These are phyloP conservation scores for Penicillium mononematosum DNA, from an alignment of 495 filamentous ascomycete species.

Conservation along the genomic window DNA sequence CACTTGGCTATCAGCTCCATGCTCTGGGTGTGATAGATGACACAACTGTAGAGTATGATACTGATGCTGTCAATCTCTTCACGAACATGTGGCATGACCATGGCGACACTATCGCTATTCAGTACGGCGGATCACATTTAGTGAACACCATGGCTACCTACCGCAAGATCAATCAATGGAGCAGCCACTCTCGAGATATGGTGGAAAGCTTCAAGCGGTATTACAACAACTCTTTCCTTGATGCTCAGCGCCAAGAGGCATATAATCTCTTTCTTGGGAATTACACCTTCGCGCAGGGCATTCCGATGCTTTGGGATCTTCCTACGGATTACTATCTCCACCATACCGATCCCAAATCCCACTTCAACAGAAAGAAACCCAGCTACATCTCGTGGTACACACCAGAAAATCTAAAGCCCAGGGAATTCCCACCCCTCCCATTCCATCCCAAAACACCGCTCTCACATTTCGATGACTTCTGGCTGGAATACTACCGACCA, in stretches of 20 bases:
- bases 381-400: conserved; percentile 87
- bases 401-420: conserved; percentile 64
- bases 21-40: conserved; percentile 83
- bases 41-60: conserved; percentile 84
- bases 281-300: conserved; percentile 85
- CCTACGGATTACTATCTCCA: conserved; percentile 96
- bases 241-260: conserved; percentile 93
- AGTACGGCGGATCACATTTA: conserved; percentile 95
- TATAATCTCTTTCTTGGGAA: conserved; percentile 98
- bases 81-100: conserved; percentile 96
- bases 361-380: conserved; percentile 62
- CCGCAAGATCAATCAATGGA: conserved; percentile 98
- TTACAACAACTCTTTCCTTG: conserved; percentile 98
- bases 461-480: conserved; percentile 85
- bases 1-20: conserved; percentile 87
- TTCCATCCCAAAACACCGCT: conserved; percentile 54
- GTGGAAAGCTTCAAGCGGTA: conserved; percentile 98
- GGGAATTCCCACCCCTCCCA: conserved; percentile 55
- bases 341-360: conserved; percentile 75
- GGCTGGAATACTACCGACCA: conserved; percentile 97
- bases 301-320: conserved; percentile 97
- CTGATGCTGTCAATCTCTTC: conserved; percentile 91
- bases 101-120: conserved; percentile 94
- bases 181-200: conserved; percentile 95
- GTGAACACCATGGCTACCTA: conserved; percentile 99